Evolutionary conservation across 2,329 filamentous ascomycete species (phyloP).

Genomic region (Tolypocladium pustulatum): DNA sequence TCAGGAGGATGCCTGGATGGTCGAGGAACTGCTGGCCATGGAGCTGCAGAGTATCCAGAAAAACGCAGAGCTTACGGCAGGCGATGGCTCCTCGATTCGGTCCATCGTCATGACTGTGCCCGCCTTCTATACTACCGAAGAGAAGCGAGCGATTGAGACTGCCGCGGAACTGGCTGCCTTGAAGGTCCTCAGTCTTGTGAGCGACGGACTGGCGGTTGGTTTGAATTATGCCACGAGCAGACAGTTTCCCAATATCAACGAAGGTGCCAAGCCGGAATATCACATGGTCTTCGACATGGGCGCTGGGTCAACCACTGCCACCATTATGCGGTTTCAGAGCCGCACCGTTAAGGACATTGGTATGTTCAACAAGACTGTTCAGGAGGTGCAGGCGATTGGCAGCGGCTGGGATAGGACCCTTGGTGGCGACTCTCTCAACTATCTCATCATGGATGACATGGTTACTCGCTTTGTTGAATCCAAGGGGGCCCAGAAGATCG

Average conservation of each 20-base stretch:
- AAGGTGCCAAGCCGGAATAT: slow-evolving; percentile 78
- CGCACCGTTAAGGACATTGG: slow-evolving; percentile 83
- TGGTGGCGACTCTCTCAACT: slow-evolving; percentile 82
- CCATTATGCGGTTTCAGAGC: slow-evolving; percentile 81
- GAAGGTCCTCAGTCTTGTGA: slow-evolving; percentile 74
- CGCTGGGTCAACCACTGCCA: slow-evolving; percentile 85
- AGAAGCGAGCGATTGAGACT: slow-evolving; percentile 75
- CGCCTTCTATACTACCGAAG: slow-evolving; percentile 79
- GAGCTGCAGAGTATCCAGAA: slow-evolving; percentile 82
- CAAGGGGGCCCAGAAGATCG: slow-evolving; percentile 53
- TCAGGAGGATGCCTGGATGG: slow-evolving; percentile 57
- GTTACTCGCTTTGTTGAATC: slow-evolving; percentile 66
- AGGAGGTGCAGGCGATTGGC: slow-evolving; percentile 85
- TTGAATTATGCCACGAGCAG: slow-evolving; percentile 90
- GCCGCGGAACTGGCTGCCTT: slow-evolving; percentile 83
- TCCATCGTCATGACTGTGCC: slow-evolving; percentile 86
- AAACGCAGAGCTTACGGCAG: slow-evolving; percentile 78
- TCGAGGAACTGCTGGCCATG: slow-evolving; percentile 95
- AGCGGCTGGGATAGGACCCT: slow-evolving; percentile 82
- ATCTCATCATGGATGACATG: slow-evolving; percentile 83
- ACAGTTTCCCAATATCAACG: slow-evolving; percentile 74
- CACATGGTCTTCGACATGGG: slow-evolving; percentile 98
- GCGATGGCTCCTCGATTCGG: slow-evolving; percentile 60
- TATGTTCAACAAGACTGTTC: slow-evolving; percentile 91
- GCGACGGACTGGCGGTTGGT: slow-evolving; percentile 84